Base-by-base conservation (phyloP, 2,329 filamentous ascomycete genomes). In the Colletotrichum sansevieriae region DNA sequence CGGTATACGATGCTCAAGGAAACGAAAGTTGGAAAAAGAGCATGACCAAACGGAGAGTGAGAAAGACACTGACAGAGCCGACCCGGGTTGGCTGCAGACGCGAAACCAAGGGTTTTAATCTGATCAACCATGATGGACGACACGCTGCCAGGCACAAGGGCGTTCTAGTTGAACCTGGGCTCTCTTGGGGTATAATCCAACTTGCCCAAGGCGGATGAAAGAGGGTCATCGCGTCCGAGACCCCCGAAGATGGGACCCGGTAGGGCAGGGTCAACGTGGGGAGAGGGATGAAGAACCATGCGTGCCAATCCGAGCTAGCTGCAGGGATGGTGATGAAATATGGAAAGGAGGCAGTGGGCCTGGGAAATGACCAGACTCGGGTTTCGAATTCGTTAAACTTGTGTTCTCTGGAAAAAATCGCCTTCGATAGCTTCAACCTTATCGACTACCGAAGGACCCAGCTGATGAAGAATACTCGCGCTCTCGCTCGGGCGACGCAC, bases 221-320 rank as follows among this genome's bases (percentile, higher is more conserved):
- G 49, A 68, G 62, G 55, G 43, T 56, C 55, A 25, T 35, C 55
- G 35, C 33, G 55, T 56, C 56, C 56, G 62, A 65, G 49, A 51
- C 47, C 62, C 43, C 47, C 43, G 62, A 41, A 68, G 65, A 68
- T 65, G 41, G 61, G 47, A 18, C 65, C 61, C 47, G 33, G 62
- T 37, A 65, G 63, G 56, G 44, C 41, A 68, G 65, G 65, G 49
- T 60, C 41, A 35, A 41, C 41, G 65, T 68, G 62, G 56, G 65
- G 61, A 65, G 65, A 68, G 61, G 22, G 33, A 55, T 35, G 55
- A 41, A 47, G 49, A 43, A 43, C 13, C 37, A n/a, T 10, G 29
- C 22, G 35, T 39, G 61, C 39, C 52, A 25, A 18, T 59, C 22
- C n/a, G 37, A 39, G 35, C 35, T 54, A 20, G 39, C 61, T 43